Conservation (phyloP, 129 eudicot species). For the Flaveria robusta region DNA sequence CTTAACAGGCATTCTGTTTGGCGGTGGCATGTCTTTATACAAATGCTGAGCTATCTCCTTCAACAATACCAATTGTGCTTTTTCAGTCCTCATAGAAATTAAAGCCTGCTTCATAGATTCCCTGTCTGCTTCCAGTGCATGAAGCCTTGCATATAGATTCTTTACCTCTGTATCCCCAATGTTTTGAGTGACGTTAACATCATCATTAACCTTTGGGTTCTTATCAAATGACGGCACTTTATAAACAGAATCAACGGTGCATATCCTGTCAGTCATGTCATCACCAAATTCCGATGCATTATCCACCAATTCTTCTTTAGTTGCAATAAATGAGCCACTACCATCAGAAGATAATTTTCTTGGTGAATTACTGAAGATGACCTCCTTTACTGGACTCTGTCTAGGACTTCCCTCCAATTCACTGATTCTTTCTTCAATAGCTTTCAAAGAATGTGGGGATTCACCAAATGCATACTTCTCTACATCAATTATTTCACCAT, state of each 20-base stretch:
- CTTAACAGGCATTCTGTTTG: slow-evolving; percentile 51
- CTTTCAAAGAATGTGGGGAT: slow-evolving; percentile 61
- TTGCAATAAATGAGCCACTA: slow-evolving; percentile 42
- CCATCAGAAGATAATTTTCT: slow-evolving; percentile 54
- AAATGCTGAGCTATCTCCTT: slow-evolving; percentile 89
- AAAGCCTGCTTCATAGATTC: slow-evolving; percentile 96
- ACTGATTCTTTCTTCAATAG: slow-evolving; percentile 74
- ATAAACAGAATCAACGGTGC: slow-evolving; percentile 77
- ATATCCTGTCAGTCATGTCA: slow-evolving; percentile 73
- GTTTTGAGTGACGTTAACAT: slow-evolving; percentile 45
- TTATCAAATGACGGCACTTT: slow-evolving; percentile 41
- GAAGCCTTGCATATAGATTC: slow-evolving; percentile 84
- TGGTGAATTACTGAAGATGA: slow-evolving; percentile 62
- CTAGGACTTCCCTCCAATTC: slow-evolving; percentile 65
- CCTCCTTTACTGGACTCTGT: slow-evolving; percentile 59
- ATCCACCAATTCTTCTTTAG: slow-evolving; percentile 43
- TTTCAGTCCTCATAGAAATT: slow-evolving; percentile 86
- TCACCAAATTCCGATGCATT: slow-evolving; percentile 69
- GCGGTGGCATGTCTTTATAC: slow-evolving; percentile 68
- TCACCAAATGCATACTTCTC: slow-evolving; percentile 81
- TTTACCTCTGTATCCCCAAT: slow-evolving; percentile 62
- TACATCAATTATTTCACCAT: slow-evolving; percentile 52
- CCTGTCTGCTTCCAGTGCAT: slow-evolving; percentile 93
- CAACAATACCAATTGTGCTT: slow-evolving; percentile 80
- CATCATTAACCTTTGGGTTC: slow-evolving; percentile 66